Evolutionary conservation across 2,329 filamentous ascomycete genomes (phyloP), one percentile per base, ranked within the genome.

Genomic region (Seiridium cupressi): DNA sequence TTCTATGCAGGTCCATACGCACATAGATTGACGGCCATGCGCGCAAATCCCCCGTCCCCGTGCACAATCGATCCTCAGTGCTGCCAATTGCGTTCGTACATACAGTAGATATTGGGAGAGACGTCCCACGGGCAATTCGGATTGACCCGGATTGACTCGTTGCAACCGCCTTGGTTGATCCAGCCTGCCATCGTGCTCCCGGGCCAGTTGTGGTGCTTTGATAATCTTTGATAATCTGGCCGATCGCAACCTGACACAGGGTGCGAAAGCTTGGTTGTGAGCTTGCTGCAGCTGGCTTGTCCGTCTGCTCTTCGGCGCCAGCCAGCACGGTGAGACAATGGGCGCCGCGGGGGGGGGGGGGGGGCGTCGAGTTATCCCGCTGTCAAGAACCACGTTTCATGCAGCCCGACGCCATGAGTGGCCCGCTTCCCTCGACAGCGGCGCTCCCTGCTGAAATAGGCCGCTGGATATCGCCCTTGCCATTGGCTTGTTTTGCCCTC

Each of bases 211-310:
- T 26, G 18, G 18, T 26, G 38, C 38, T 42, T 42, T 42, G 38
- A 42, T 13, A 42, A 42, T 42, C 18, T 26, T 34, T 35, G 49
- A 36, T 51, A 34, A 38, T 51, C 34, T 51, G 46, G 49, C 35
- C 49, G 49, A 51, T 51, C 49, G 7, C 49, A 51, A 51, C 49
- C 49, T 51, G 49, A 51, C 31, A 51, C 38, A 42, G 38, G 47
- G 35, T 35, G 38, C 11, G 49, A 51, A 51, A 51, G 49, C 49
- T 51, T 51, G 49, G 34, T 35, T 51, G 31, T 51, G 49, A 51
- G 49, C 49, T 38, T 51, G 49, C 10, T 36, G 49, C 31, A 51
- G 38, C 38, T n/a, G 34, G 38, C 18, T 26, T 35, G 49, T 51
- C 38, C 49, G 49, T 51, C 49, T 35, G 49, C 18, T 35, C 10